Base-by-base conservation (phyloP, 2,329 filamentous ascomycete species). In the Fusarium sp. region DNA sequence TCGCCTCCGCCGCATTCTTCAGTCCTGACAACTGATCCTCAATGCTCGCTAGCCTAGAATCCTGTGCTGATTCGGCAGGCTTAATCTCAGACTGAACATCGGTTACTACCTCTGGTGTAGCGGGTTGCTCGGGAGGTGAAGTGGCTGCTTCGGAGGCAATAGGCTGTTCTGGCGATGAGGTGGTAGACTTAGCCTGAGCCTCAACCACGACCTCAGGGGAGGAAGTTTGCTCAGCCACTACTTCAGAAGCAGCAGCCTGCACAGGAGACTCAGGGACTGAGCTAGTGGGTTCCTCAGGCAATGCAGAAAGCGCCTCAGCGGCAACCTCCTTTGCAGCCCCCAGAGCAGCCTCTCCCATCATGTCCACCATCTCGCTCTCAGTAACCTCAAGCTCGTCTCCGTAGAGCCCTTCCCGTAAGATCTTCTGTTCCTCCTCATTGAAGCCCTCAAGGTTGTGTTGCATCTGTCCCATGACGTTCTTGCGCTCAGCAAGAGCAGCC, bases 291-390 rank as follows among this genome's bases (percentile, higher is more conserved):
- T 59, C 28, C 35, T 60, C 59, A 25, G 64, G 37, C 53, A 37
- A 23, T 21, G 42, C 25, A 35, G 67, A 49, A 28, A 56, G 42
- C 10, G 73, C 52, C 35, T 67, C 46, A 47, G 57, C 42, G 37
- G 40, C 60, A 15, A 53, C 65, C 35, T 58, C 54, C 60, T 77
- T 75, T 18, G 64, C 42, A 33, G 44, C 56, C 38, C 56, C 68
- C 28, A 74, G 25, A 21, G 74, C 75, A 15, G 72, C 53, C 70
- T 80, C 78, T 49, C 79, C 78, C 74, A 78, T 69, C 66, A 82
- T 77, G 25, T 78, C 64, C 53, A 86, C 64, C 79, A 85, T 81
- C 1, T 82, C 79, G 12, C 84, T 80, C 28, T 83, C 81, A n/a
- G 70, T 79, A 18, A 82, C 73, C 28, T 82, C 73, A n/a, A 75